A percentile compares a stretch with the other conserved stretches of the same genome.
Evolutionary conservation across 78 protist genomes (phyloP).

Genomic region (Guillardia theta): DNA sequence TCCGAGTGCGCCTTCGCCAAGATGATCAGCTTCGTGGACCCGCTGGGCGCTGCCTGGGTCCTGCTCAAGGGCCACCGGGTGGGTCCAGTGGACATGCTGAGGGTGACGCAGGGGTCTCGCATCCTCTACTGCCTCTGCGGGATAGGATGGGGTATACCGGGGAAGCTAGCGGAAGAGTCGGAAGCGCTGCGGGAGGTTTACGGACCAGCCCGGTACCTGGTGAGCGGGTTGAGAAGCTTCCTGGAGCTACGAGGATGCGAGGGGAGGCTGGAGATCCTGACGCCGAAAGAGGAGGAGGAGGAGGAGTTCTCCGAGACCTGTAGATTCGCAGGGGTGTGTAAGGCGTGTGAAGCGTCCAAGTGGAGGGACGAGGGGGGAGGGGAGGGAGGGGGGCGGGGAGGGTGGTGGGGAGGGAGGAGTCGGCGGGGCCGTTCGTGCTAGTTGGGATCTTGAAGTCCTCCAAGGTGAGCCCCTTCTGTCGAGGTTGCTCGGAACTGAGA

Average conservation of each 20-base stretch:
- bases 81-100: neutral
- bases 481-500: too few relatives aligned
- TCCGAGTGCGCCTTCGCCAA: neutral
- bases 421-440: too few relatives aligned
- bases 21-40: neutral
- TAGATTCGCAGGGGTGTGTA: too few relatives aligned
- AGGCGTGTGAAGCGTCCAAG: too few relatives aligned
- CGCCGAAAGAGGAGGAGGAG: too few relatives aligned
- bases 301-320: too few relatives aligned
- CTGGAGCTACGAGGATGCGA: neutral
- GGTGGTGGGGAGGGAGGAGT: too few relatives aligned
- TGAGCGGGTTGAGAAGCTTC: neutral
- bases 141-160: neutral
- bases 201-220: neutral
- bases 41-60: neutral
- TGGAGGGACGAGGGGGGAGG: too few relatives aligned
- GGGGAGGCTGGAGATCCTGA: too few relatives aligned
- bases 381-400: too few relatives aligned
- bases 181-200: neutral
- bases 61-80: neutral
- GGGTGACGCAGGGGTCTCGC: neutral
- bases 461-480: too few relatives aligned
- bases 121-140: neutral
- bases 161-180: neutral
- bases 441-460: too few relatives aligned